Evolutionary conservation across 2,329 filamentous ascomycete genomes (phyloP), one percentile per base, ranked within the genome.

Genomic region (Alternaria hordeiaustralica): DNA sequence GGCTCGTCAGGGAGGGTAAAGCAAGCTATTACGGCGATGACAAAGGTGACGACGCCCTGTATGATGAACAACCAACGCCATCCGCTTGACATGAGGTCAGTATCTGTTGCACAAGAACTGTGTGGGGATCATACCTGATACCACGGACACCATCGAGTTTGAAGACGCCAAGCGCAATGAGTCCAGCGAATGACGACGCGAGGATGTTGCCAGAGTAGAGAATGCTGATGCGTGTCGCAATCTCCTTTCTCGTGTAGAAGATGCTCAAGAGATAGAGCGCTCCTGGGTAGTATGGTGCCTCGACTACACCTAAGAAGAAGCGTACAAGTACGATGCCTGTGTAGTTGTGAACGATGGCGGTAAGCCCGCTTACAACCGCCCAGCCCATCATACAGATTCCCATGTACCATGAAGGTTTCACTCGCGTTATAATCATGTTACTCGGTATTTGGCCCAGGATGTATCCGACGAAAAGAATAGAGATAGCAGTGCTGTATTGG

Each of bases 231-330:
- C 66, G 47, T 2, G 72, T 70, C 6, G 75, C 75, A 49, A 79
- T 68, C 61, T 81, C 77, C 47, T 85, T 84, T 55, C 87, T 84
- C 2, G 88, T 90, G 73, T 90, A 91, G 84, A 88, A 90, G 64
- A 88, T 85, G 0, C 86, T 87, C 28, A 90, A 81, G 45, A 89
- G 85, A 56, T 89, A 83, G 7, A 90, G 80, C 0, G 86, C 86
- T 3, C 88, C 88, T 0, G 88, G 88, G 47, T 89, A 82, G 73
- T 88, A 89, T 1, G 77, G 78, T 4, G 74, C 75, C 57, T 78
- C 75, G 9, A 69, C 70, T n/a, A 78, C 65, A 2, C 75, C 75
- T 3, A 78, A 61, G 55, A 77, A 75, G 53, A 76, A 77, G 5
- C 74, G 71, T 6, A 71, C 69, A 8, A 68, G 25, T 13, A 80